Base-by-base conservation (phyloP, 768 basidiomycete species). In the Boletus vermiculosoides region DNA sequence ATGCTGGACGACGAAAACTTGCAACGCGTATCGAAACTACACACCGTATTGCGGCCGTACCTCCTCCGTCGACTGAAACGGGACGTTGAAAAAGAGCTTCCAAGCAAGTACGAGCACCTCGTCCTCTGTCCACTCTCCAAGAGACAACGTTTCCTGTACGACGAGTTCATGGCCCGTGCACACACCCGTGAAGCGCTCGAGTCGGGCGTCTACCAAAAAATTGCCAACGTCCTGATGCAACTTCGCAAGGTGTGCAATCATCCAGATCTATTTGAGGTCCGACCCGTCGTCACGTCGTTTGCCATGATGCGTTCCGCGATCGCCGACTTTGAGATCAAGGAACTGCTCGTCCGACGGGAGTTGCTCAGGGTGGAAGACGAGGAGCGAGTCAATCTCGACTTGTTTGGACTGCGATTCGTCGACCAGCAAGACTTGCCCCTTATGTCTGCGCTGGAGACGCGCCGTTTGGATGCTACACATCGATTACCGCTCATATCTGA, bases 211-310 rank as follows among this genome's bases (percentile, higher is more conserved):
- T 92, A 92, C 65, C 88, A 90, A 73, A 90, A 90, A 73, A 88
- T 92, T 44, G 90, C 90, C 64, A 99, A 99, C 69, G 86, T 96
- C 55, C 82, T 98, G 57, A 99, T 98, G 97, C 97, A 99, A 70
- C 81, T 98, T 4, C 88, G 97, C 54, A 98, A 98, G 76, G 92
- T 96, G 42, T 93, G 93, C 77, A 94, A 92, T 54, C 94, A 98
- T 71, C 96, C 95, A 0, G 89, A 94, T 72, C 78, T 94, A 11
- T 95, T 96, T 68, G 91, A 95, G 71, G 85, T 91, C 50, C 87
- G 94, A 63, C 91, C 94, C 1, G 85, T 87, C 57, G 85, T 84
- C 53, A 91, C 83, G 51, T 93, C 82, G 25, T 92, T 88, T 70
- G 84, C 80, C 5, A 88, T 83, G 85, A 77, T 76, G 56, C 88